Percentiles rank a stretch among this genome's conserved stretches.
Evolutionary conservation across 768 basidiomycete species (phyloP).

Genomic region (Hericium alpestre): DNA sequence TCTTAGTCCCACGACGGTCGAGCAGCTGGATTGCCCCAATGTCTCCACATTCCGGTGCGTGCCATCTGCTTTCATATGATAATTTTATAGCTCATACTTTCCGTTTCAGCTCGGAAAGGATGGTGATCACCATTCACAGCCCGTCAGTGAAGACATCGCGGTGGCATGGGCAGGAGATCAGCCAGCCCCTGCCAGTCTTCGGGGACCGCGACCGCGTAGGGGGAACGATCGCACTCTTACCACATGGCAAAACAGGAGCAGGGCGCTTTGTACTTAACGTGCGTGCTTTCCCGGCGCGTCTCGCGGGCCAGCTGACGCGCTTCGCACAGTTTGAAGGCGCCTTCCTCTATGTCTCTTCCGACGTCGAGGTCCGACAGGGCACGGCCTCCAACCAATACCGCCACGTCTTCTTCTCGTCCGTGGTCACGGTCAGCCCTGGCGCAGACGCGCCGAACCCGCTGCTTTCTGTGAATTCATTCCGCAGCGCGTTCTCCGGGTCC

Average conservation of each 20-base stretch:
- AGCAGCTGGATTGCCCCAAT: conserved; percentile 1
- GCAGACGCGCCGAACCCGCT: background rate
- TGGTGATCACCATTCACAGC: conserved; percentile 55
- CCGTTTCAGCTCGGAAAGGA: conserved; percentile 22
- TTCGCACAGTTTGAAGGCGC: conserved; percentile 47
- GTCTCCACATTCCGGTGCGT: conserved; percentile 4
- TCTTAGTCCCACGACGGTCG: background rate
- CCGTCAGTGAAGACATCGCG: conserved; percentile 44
- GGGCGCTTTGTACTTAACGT: conserved; percentile 55
- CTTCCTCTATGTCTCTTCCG: conserved; percentile 34
- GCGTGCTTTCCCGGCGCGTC: conserved; percentile 9
- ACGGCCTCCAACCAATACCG: conserved; percentile 13
- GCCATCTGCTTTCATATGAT: background rate
- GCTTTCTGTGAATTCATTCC: background rate
- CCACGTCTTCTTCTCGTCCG: conserved; percentile 19
- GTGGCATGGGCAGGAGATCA: conserved; percentile 16
- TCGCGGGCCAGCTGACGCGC: conserved; percentile 1
- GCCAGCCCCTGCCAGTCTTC: conserved; percentile 38
- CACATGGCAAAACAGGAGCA: conserved; percentile 32
- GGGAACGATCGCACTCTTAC: conserved; percentile 50
- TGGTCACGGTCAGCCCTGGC: background rate
- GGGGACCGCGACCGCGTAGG: conserved; percentile 48
- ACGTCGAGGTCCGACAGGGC: conserved; percentile 13
- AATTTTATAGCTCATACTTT: background rate
- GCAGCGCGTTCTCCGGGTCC: background rate